phyloP scores from a whole-genome alignment of 495 filamentous ascomycete genomes.

The Daldinia vernicosa region DNA sequence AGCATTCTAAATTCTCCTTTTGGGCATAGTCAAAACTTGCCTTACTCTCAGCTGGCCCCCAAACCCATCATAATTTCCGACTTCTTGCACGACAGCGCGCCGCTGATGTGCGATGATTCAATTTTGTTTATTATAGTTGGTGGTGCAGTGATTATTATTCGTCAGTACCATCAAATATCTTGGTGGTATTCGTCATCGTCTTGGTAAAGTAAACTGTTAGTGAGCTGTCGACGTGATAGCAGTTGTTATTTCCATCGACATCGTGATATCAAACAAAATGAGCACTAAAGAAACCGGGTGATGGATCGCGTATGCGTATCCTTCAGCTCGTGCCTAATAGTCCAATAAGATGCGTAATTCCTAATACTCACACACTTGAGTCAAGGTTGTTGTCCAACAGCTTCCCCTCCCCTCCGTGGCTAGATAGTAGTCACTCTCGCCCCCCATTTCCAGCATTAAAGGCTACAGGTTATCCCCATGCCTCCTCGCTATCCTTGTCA shows the following conservation, averaged over 20 bases:
- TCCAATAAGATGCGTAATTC: neutral
- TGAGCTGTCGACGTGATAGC: neutral
- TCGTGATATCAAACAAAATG: neutral
- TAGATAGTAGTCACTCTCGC: neutral
- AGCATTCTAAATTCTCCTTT: constrained; percentile 15
- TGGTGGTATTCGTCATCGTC: neutral
- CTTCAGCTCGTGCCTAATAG: neutral
- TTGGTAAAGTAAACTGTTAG: neutral
- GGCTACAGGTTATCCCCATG: neutral
- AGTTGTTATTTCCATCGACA: neutral
- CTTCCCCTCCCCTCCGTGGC: neutral
- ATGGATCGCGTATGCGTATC: neutral
- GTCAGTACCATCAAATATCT: neutral
- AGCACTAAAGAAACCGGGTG: neutral
- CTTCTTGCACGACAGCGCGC: constrained; percentile 14
- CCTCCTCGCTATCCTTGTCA: neutral
- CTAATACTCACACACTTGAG: neutral
- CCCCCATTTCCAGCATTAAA: neutral
- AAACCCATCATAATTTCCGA: constrained; percentile 21
- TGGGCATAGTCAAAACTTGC: constrained; percentile 37
- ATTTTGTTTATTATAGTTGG: neutral
- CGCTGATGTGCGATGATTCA: neutral
- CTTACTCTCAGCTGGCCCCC: constrained; percentile 49
- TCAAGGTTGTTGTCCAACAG: constrained; percentile 6
- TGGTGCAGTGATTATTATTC: neutral